phyloP scores from a whole-genome alignment of 192 early-diverging fungal species.

The Gaertneriomyces sp. region DNA sequence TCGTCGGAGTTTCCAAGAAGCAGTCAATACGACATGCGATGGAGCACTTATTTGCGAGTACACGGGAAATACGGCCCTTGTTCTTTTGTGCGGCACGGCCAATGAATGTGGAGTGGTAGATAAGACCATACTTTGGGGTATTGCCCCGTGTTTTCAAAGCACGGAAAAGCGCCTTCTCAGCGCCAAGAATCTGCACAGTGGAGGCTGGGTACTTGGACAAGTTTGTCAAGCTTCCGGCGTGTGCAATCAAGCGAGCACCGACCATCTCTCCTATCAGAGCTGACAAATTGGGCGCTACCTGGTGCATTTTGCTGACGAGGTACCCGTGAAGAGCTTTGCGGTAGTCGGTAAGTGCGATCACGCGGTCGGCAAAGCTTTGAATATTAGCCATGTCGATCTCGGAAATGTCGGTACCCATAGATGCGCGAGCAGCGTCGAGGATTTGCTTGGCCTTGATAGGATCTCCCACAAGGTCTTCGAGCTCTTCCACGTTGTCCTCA shows the following conservation, averaged over 20 bases:
- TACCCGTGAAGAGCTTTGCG: conserved; percentile 89
- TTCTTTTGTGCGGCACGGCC: conserved; percentile 95
- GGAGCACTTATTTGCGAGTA: conserved; percentile 97
- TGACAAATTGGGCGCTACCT: conserved; percentile 94
- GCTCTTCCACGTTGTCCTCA: conserved; percentile 68
- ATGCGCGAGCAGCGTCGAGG: conserved; percentile 86
- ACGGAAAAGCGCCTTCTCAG: conserved; percentile 99
- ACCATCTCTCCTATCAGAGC: conserved; percentile 97
- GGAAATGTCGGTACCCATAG: conserved; percentile 98
- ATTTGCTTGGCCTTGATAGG: conserved; percentile 81
- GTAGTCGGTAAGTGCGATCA: conserved; percentile 89
- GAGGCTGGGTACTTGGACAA: conserved; percentile 97
- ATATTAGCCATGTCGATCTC: conserved; percentile 96
- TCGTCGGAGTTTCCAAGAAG: conserved; percentile 79
- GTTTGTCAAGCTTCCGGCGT: conserved; percentile 95
- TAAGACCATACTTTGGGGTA: conserved; percentile 98
- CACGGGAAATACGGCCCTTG: conserved; percentile 97
- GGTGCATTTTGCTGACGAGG: conserved; percentile 91
- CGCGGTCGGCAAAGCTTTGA: conserved; percentile 85
- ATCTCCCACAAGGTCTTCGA: conserved; percentile 82
- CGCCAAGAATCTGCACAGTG: conserved; percentile 98
- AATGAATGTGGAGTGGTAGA: conserved; percentile 98
- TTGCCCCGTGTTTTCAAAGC: conserved; percentile 97
- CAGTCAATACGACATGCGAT: conserved; percentile 97
- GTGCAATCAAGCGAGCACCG: conserved; percentile 95